Evolutionary conservation across 345 rosid species (phyloP).

Genomic region (Raphanus raphanistrum): DNA sequence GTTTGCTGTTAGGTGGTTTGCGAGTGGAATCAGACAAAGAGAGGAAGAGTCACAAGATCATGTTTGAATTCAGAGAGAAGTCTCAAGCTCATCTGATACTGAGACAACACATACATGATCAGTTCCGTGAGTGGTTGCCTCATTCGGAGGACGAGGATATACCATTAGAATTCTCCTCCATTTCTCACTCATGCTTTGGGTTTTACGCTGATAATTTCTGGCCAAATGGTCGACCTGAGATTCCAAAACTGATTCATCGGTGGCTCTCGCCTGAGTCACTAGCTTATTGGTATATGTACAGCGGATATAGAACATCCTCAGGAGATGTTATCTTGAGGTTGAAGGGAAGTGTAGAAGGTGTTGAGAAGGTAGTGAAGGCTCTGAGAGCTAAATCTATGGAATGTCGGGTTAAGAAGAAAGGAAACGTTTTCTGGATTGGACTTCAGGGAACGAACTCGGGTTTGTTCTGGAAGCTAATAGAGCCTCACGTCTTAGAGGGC

Average conservation of each 20-base stretch:
- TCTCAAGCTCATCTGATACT: constrained; percentile 52
- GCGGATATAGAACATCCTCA: constrained; percentile 55
- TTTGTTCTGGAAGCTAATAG: constrained; percentile 69
- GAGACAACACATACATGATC: constrained; percentile 60
- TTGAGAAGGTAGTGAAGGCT: constrained; percentile 54
- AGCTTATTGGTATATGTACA: constrained; percentile 87
- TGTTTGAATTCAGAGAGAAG: constrained; percentile 60
- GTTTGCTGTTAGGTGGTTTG: constrained; percentile 85
- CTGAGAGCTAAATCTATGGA: constrained; percentile 60
- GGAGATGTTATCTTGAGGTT: constrained; percentile 71
- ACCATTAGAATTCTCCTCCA: constrained; percentile 53
- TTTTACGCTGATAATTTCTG: constrained; percentile 79
- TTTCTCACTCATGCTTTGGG: constrained; percentile 57
- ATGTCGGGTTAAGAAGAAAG: constrained; percentile 75
- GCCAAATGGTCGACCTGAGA: constrained; percentile 55
- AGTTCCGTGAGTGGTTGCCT: constrained; percentile 73
- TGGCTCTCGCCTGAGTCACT: constrained; percentile 77
- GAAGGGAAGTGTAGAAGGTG: constrained; percentile 64
- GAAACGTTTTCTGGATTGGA: constrained; percentile 79
- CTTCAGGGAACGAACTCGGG: constrained; percentile 59
- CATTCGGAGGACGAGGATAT: constrained; percentile 46
- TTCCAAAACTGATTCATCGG: constrained; percentile 84
- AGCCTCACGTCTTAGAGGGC: constrained; percentile 57
- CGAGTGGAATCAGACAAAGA: constrained; percentile 57
- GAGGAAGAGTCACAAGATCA: constrained; percentile 57